A percentile compares a stretch with the other conserved stretches of the same genome.
These are phyloP conservation scores for Penicillium antarcticum DNA, from an alignment of 495 filamentous ascomycete species.

Conservation along the genomic window DNA sequence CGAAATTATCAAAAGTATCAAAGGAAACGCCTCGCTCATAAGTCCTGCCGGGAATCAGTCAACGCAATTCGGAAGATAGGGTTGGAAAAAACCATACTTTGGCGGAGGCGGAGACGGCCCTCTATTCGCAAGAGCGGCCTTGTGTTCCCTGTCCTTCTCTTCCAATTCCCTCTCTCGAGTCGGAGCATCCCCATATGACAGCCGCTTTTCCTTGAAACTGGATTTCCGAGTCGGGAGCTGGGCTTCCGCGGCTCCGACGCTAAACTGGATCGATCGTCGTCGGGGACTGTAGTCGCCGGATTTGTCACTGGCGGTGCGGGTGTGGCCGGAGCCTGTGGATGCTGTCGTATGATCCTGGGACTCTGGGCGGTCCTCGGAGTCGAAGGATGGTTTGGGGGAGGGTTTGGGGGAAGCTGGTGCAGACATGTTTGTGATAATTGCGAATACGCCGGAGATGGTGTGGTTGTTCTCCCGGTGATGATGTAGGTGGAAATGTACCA, in stretches of 20 bases:
- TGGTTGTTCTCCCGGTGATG: not conserved
- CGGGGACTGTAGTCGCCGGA: constrained; percentile 19
- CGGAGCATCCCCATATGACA: constrained; percentile 19
- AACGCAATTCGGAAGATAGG: not conserved
- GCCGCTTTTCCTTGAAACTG: constrained; percentile 28
- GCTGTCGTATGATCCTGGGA: constrained; percentile 26
- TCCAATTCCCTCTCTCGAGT: constrained; percentile 19
- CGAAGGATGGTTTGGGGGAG: constrained; percentile 40
- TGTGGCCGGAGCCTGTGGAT: constrained; percentile 14
- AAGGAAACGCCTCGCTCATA: constrained; percentile 72
- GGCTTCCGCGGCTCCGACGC: constrained; percentile 26
- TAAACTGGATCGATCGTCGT: constrained; percentile 45
- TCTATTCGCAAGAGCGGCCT: constrained; percentile 15
- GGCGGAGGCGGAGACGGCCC: constrained; percentile 39
- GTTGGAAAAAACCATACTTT: constrained; percentile 21
- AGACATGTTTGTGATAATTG: constrained; percentile 18
- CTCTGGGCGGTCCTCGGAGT: constrained; percentile 50
- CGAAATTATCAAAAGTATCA: constrained; percentile 87
- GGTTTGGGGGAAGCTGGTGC: constrained; percentile 29
- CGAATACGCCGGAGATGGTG: not conserved
- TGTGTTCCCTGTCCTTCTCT: constrained; percentile 31
- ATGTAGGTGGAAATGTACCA: not conserved
- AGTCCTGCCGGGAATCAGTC: constrained; percentile 30
- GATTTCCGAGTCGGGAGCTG: constrained; percentile 28
- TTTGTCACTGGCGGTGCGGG: constrained; percentile 20